These are phyloP conservation scores for Arctostaphylos glauca DNA, from an alignment of 148 eudicot species.

Conservation along the genomic window DNA sequence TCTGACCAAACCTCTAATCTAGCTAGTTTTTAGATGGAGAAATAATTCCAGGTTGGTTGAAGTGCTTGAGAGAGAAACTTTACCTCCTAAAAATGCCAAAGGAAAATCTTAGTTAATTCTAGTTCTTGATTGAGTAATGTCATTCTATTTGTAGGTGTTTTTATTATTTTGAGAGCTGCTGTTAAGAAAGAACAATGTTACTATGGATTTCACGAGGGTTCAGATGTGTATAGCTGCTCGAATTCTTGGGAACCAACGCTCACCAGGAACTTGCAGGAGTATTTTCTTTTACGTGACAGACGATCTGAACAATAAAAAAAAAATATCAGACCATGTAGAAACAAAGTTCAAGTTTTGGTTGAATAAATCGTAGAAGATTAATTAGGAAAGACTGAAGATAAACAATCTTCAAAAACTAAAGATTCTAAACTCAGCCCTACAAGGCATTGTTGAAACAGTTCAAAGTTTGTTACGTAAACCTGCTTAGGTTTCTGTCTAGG, in stretches of 20 bases:
- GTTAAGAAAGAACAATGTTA: not conserved
- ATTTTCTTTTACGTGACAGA: not conserved
- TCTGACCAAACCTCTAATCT: not conserved
- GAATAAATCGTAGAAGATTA: not conserved
- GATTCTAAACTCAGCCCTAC: not conserved
- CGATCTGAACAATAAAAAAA: not conserved
- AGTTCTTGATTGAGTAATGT: not conserved
- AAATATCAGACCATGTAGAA: not conserved
- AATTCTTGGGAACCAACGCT: constrained; percentile 3
- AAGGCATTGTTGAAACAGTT: not conserved
- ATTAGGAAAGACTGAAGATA: not conserved
- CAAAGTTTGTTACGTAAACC: not conserved
- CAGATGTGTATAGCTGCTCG: constrained; percentile 1
- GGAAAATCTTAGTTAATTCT: not conserved
- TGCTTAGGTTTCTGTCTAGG: not conserved
- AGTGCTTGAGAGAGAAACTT: not conserved
- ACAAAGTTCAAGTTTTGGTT: not conserved
- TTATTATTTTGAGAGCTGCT: not conserved
- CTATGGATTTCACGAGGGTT: not conserved
- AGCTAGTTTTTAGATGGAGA: not conserved
- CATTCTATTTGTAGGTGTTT: not conserved
- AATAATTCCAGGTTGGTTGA: not conserved
- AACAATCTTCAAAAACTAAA: not conserved
- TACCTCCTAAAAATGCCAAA: not conserved
- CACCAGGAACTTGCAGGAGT: not conserved